Base-by-base conservation (phyloP, 2,329 filamentous ascomycete genomes). In the Cercospora janseana region DNA sequence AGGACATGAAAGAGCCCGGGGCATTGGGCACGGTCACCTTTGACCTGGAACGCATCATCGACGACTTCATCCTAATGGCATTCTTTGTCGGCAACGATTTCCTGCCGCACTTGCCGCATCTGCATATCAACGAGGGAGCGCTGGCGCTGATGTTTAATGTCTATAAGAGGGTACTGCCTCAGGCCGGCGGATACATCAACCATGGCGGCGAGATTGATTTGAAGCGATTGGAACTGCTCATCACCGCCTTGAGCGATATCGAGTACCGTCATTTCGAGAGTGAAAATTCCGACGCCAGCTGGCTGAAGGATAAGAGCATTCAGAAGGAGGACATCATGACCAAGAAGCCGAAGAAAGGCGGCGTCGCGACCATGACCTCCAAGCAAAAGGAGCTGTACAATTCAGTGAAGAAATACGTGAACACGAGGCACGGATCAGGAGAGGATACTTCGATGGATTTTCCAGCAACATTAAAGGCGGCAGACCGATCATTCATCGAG, bases 31-130 rank as follows among this genome's bases (percentile, higher is more conserved):
- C 75, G 31, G 91, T 96, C 63, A 76, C 82, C 41, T 98, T 94
- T 66, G 87, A 98, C 66, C 86, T 98, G 79, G 93, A 98, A 75
- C 83, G 87, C 57, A 83, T 98, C 65, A 97, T 98, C 73, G 93
- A 98, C 69, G 93, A 98, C 76, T 98, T 98, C 71, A 97, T 98
- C 67, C 81, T 98, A 54, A 96, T 98, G 90, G 92, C 91, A 40
- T 98, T 98, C 75, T 98, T 98, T 70, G 89, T 98, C 63, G 93
- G 93, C 67, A 98, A 98, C 71, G 93, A 98, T 79, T 98, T 98
- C 74, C 79, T 98, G 69, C 93, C 93, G 3, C 96, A 98, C 71
- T 78, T 98, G 51, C 94, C 94, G 4, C 88, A 94, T 65, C 74
- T 98, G 58, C 93, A 98, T 71, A 98, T 98, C 72, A 98, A 98